Percentiles rank a stretch among this genome's conserved stretches.
phyloP scores from a whole-genome alignment of 192 early-diverging fungal genomes.

The Gryganskiella cystojenkinii region DNA sequence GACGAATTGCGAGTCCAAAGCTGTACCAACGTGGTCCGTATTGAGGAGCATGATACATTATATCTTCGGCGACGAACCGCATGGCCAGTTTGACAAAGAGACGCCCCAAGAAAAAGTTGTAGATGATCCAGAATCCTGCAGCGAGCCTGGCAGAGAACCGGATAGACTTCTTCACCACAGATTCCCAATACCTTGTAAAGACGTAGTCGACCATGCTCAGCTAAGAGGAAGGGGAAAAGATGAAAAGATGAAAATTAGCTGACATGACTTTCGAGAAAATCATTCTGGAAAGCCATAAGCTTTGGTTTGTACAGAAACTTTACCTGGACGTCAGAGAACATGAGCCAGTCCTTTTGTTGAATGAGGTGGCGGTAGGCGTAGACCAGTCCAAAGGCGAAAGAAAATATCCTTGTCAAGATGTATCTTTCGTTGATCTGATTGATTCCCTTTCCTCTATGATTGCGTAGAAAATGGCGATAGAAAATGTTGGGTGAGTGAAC shows the following conservation, averaged over 20 bases:
- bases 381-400: slow-evolving; percentile 8
- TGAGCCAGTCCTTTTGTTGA: slow-evolving; percentile 35
- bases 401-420: slow-evolving; percentile 33
- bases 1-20: slow-evolving; percentile 14
- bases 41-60: slow-evolving; percentile 31
- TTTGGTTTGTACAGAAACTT: background rate
- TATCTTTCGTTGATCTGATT: slow-evolving; percentile 43
- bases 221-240: background rate
- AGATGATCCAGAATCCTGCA: slow-evolving; percentile 30
- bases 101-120: slow-evolving; percentile 39
- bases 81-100: slow-evolving; percentile 23
- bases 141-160: slow-evolving; percentile 17
- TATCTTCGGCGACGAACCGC: slow-evolving; percentile 27
- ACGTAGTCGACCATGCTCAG: slow-evolving; percentile 24
- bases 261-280: background rate
- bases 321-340: slow-evolving; percentile 39
- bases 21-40: slow-evolving; percentile 50
- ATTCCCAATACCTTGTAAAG: slow-evolving; percentile 28
- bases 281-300: too few relatives aligned
- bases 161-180: slow-evolving; percentile 9
- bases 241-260: background rate
- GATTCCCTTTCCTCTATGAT: slow-evolving; percentile 15
- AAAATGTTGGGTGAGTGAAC: too few relatives aligned
- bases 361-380: slow-evolving; percentile 27
- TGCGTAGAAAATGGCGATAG: too few relatives aligned